phyloP scores from a whole-genome alignment of 208 protist genomes.

The Trichomonas vaginalis region DNA sequence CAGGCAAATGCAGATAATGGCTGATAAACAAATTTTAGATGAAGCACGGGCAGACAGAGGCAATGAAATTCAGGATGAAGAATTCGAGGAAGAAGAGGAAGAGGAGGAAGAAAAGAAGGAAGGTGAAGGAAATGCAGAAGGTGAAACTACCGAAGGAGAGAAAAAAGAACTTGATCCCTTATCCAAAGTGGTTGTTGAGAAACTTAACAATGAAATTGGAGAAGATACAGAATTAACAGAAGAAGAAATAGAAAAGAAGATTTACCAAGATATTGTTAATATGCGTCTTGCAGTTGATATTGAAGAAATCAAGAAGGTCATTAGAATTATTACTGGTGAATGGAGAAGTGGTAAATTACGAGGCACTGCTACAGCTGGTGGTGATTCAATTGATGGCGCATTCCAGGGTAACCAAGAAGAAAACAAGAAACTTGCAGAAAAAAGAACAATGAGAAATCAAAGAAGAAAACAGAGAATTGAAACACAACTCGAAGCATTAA shows the following conservation, averaged over 20 bases:
- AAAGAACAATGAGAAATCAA: neutral
- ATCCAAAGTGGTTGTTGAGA: neutral
- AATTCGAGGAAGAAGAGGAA: neutral
- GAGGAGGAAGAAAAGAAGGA: neutral
- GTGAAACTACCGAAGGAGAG: neutral
- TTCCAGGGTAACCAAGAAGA: neutral
- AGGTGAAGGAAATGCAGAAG: neutral
- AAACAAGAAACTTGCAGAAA: neutral
- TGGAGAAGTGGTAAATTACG: neutral
- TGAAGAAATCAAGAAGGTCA: conserved; percentile 14
- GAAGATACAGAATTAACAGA: neutral
- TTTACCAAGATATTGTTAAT: neutral
- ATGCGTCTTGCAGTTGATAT: neutral
- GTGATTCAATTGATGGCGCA: neutral
- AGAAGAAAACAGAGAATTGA: neutral
- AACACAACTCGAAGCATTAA: neutral
- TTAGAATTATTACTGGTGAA: conserved; percentile 9
- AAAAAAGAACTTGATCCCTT: neutral
- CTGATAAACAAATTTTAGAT: neutral
- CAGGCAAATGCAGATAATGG: neutral
- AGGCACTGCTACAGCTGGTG: neutral
- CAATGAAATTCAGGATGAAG: neutral
- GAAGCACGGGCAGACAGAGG: neutral
- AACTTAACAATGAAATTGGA: neutral
- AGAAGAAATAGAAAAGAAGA: neutral